These are phyloP conservation scores for Tardiomyces blankii DNA, from an alignment of 1,139 yeast genomes.

Conservation along the genomic window DNA sequence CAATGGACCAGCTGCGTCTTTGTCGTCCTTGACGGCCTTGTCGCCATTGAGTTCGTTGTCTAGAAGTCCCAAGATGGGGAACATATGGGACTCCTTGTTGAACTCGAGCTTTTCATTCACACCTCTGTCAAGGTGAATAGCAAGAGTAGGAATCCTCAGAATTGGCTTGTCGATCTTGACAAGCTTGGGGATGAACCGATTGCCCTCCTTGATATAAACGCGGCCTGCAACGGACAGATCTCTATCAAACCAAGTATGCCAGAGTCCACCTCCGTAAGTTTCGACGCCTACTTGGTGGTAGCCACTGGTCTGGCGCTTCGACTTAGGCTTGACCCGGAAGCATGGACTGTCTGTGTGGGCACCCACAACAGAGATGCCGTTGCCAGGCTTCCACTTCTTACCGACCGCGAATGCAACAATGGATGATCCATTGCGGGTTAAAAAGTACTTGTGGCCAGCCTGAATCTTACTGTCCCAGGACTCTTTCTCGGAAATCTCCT, in stretches of 20 bases:
- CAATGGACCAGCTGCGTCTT: conserved; percentile 50
- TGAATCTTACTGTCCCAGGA: conserved; percentile 53
- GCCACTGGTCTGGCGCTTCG: conserved; percentile 54
- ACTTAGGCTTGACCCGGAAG: conserved; percentile 78
- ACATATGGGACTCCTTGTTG: conserved; percentile 76
- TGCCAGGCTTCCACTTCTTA: conserved; percentile 60
- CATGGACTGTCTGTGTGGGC: conserved; percentile 69
- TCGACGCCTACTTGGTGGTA: conserved; percentile 89
- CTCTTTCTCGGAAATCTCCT: conserved; percentile 63
- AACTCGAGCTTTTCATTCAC: conserved; percentile 74
- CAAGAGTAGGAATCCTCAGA: conserved; percentile 86
- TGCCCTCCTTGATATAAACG: conserved; percentile 52
- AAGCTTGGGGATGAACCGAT: conserved; percentile 49
- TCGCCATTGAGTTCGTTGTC: conserved; percentile 22
- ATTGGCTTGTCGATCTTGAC: conserved; percentile 76
- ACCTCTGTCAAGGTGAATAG: conserved; percentile 80
- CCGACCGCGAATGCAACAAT: conserved; percentile 83
- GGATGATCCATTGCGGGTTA: conserved; percentile 71
- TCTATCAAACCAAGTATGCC: conserved; percentile 77
- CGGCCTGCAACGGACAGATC: conserved; percentile 90
- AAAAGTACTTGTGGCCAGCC: conserved; percentile 58
- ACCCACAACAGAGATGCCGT: conserved; percentile 80
- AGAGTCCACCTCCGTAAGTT: conserved; percentile 90
- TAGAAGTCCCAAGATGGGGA: conserved; percentile 77
- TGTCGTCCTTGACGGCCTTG: conserved; percentile 24